Base-by-base conservation (phyloP, 148 eudicot species). In the Pouteria glomerata region DNA sequence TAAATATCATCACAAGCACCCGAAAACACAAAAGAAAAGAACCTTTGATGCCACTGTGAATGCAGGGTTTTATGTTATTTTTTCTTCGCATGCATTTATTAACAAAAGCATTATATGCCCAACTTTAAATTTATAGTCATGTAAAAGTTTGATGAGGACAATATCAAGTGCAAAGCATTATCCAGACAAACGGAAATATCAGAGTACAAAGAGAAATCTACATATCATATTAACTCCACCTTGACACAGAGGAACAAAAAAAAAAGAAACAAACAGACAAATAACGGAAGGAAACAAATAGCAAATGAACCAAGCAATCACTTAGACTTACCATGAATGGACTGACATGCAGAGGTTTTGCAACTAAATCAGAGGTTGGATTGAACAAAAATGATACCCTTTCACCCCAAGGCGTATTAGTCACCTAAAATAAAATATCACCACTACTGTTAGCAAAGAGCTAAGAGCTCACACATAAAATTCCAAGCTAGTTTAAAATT, bases 381-480 rank as follows among this genome's bases (percentile, higher is more conserved):
- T 84, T 77, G 80, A 94, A 94, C 51, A 85, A 68, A 78, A 91
- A 94, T 70, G 82, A 67, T 24, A 91, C 97, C 73, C 88, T 83
- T 85, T 94, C 97, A 19, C 98, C 97, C 98, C 98, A 94, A 8
- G 98, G 98, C 44, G 98, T 89, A 77, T 94, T 94, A 47, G 98
- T 94, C 61, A 94, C 98, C 98, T 94, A 83, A 47, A 76, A 55
- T 70, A 56, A 75, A 42, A 60, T 65, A 70, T 34, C 64, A n/a
- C n/a, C 3, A 79, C 4, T 27, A 29, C 33, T 27, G 57, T 72
- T 30, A 76, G 70, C 27, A 6, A 71, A 67, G 61, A 39, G 12
- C 29, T 37, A 52, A 50, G 34, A 24, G 42, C 19, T 34, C 52
- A 21, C 51, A 8, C 24, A 72, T 30, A 8, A 48, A 71, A 29